These are phyloP conservation scores for Volvox reticuliferus DNA, from an alignment of 139 green algal genomes.

Conservation along the genomic window DNA sequence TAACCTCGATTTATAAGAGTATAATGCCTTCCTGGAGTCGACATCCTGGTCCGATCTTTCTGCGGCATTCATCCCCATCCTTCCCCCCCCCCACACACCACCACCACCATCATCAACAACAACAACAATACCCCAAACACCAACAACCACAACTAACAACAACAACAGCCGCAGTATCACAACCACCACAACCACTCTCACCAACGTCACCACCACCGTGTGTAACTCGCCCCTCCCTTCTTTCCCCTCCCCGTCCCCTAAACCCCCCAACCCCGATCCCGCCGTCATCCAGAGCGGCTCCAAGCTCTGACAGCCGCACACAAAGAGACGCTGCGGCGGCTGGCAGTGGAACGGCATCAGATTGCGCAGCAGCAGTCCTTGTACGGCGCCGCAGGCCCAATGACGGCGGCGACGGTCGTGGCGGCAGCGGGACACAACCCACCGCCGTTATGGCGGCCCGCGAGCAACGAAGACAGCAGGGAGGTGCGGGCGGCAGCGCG, in stretches of 20 bases:
- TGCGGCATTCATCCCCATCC: too few relatives aligned
- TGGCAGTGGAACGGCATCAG: constrained; percentile 23
- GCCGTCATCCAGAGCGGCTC: constrained; percentile 2
- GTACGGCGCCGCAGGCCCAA: neutral
- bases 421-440: neutral
- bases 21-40: too few relatives aligned
- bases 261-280: neutral
- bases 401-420: neutral
- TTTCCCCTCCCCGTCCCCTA: neutral
- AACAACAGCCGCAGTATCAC: too few relatives aligned
- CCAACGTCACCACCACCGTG: neutral
- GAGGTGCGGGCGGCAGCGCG: neutral
- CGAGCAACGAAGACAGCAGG: neutral
- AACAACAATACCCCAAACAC: too few relatives aligned
- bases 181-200: neutral
- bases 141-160: too few relatives aligned
- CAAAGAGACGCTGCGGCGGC: constrained; percentile 21
- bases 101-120: too few relatives aligned
- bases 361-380: constrained; percentile 45
- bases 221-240: neutral
- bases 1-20: too few relatives aligned
- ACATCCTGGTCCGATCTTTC: too few relatives aligned
- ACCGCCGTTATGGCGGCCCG: constrained; percentile 17
- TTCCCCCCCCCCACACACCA: too few relatives aligned
- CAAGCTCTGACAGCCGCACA: constrained; percentile 11